Base-by-base conservation (phyloP, 1,284 basidiomycete genomes). In the Apiotrichum mycotoxinovorans region DNA sequence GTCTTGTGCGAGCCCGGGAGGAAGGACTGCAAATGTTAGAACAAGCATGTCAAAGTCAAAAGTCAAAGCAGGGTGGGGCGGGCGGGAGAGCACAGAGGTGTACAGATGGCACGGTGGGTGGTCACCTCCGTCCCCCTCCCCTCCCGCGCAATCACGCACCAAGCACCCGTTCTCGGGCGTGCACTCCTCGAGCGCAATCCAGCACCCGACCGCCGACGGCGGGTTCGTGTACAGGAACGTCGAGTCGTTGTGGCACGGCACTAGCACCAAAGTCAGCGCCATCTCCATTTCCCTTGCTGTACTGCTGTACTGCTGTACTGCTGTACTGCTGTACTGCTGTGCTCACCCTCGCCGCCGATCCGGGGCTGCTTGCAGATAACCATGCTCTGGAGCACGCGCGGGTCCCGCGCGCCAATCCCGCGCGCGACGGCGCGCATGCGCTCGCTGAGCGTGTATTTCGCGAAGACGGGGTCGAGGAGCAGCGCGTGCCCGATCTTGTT, bases 351-450 rank as follows among this genome's bases (percentile, higher is more conserved):
- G 2, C 90, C 91, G 3, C 93, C 93, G 30, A 95, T 92, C 54
- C 85, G 80, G 2, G 88, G 85, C 70, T 93, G 90, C 74, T 95
- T 94, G 68, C 86, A 89, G 56, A 95, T 94, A 23, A 97, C 82
- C 95, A 98, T 98, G 18, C 87, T 90, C 74, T 98, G 95, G 52
- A 98, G 79, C 5, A 92, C 91, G 85, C 68, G 83, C 14, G 93
- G 93, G 74, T 91, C 86, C 60, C 81, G 81, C 8, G 14, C 10
- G 17, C 22, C 38, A 12, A 51, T 41, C 22, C 2, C 37, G 71
- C 95, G 90, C 2, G 86, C 91, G 2, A 95, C 73, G 3, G 80
- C 72, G 62, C 81, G 83, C 74, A 90, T 82, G 11, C 49, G 49
- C 7, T 20, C 49, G 35, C 33, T 40, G 30, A 94, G 77, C 0